Percentiles rank a stretch among this genome's conserved stretches.
These are phyloP conservation scores for Bimuria novae-zelandiae DNA, from an alignment of 2,329 filamentous ascomycete species.

Conservation along the genomic window DNA sequence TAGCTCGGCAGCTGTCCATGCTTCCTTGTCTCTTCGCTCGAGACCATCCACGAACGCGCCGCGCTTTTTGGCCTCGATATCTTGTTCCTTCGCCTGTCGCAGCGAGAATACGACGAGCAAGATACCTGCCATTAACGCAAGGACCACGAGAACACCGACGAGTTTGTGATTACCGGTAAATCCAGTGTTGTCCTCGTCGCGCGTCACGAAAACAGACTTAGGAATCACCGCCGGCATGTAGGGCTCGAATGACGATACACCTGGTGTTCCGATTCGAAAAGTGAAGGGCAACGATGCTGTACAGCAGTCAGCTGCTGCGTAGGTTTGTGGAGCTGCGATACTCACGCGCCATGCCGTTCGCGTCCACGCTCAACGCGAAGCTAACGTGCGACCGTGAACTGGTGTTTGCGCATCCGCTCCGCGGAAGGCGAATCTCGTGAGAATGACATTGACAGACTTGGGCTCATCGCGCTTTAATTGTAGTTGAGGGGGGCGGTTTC, in stretches of 20 bases:
- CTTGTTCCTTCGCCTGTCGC: not conserved
- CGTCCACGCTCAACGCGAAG: not conserved
- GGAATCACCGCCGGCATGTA: not conserved
- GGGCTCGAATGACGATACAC: not conserved
- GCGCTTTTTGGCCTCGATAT: not conserved
- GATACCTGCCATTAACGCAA: not conserved
- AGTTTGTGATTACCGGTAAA: slow-evolving; percentile 2
- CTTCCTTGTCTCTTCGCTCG: not conserved
- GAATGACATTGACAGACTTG: not conserved
- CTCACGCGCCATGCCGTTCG: slow-evolving; percentile 1
- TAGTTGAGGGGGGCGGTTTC: not conserved
- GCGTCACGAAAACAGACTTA: not conserved
- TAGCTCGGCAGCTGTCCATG: not conserved
- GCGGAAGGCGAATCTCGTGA: slow-evolving; percentile 1
- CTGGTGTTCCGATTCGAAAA: slow-evolving; percentile 2
- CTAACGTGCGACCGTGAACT: not conserved
- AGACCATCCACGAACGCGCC: not conserved
- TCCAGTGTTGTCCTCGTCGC: not conserved
- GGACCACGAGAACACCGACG: not conserved
- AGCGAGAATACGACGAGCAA: not conserved
- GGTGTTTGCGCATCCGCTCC: not conserved
- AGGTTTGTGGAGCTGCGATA: not conserved
- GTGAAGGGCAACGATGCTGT: not conserved
- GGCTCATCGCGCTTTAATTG: slow-evolving; percentile 2
- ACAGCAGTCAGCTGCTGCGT: not conserved